Evolutionary conservation across 805 yeast genomes (phyloP), one percentile per base, ranked within the genome.

Genomic region (Pichia rugopelliculosa): DNA sequence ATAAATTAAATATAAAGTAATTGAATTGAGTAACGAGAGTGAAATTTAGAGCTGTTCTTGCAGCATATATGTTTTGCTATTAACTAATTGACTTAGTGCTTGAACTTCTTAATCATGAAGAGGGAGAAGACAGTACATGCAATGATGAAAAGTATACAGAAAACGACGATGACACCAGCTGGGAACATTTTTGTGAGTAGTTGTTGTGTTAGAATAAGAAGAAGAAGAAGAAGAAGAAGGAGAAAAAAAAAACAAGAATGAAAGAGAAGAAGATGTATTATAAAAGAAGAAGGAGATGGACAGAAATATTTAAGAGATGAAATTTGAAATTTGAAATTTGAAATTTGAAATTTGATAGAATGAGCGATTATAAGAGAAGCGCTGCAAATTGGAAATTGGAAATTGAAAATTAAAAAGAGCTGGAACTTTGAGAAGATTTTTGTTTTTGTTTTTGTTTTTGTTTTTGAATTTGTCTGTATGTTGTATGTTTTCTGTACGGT

Each of bases 131-230:
- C 59, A 39, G 60, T 56, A 56, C 57, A 58, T 57, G 64, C 69
- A 54, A 67, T 65, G 51, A 75, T 75, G 69, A 76, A 76, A 53
- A 77, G 55, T 62, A 77, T 72, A 55, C 68, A 64, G 70, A 77
- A 77, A 57, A 77, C 83, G 61, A 77, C 71, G 68, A 77, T 77
- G 72, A 77, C 83, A 72, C 83, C 83, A 53, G 80, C 70, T 70
- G 83, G 83, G 52, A 77, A 69, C 83, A 77, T 77, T 65, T n/a
- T 13, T 41, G 38, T 36, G 18, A n/a, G 6, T 25, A 12, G 27
- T n/a, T 20, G 13, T 37, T 17, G 26, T 36, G 22, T 4, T 11
- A 6, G 36, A 42, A 18, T 20, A n/a, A 36, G 15, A 24, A 24
- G n/a, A 26, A 13, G 43, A 36, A 37, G 42, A 9, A 38, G 15